phyloP scores from a whole-genome alignment of 306 rosid species.

The Quercus glauca region DNA sequence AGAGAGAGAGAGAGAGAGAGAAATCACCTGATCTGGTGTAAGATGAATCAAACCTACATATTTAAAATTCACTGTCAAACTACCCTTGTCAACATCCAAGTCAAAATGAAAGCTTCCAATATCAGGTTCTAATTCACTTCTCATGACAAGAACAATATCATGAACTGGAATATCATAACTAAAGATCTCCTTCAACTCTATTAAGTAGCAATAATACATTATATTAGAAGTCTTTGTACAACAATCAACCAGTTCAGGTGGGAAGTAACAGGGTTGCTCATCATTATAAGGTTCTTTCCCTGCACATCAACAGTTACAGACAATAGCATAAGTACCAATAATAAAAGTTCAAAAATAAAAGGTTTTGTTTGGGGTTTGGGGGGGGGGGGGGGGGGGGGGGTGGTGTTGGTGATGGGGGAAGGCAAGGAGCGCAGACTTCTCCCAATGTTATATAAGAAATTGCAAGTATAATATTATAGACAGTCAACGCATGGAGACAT shows the following conservation, averaged over 20 bases:
- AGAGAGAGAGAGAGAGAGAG: slow-evolving; percentile 1
- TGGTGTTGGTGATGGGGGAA: too few relatives aligned
- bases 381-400: too few relatives aligned
- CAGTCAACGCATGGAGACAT: slow-evolving; percentile 7
- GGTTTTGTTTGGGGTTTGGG: too few relatives aligned
- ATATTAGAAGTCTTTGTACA: slow-evolving; percentile 18
- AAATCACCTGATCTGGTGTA: slow-evolving; percentile 47
- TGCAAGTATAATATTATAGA: neutral
- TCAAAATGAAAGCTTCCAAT: slow-evolving; percentile 42
- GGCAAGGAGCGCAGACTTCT: neutral
- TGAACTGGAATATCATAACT: slow-evolving; percentile 38
- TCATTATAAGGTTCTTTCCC: slow-evolving; percentile 50
- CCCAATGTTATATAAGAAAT: neutral
- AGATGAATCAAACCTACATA: slow-evolving; percentile 51
- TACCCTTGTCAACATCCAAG: slow-evolving; percentile 49
- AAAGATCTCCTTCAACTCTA: slow-evolving; percentile 59
- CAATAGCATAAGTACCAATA: slow-evolving; percentile 8
- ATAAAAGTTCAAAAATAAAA: neutral
- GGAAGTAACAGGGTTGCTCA: slow-evolving; percentile 57
- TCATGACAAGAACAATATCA: slow-evolving; percentile 54
- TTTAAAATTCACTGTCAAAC: slow-evolving; percentile 38
- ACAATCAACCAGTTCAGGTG: slow-evolving; percentile 50
- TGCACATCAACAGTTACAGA: slow-evolving; percentile 22
- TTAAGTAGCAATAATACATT: slow-evolving; percentile 61
- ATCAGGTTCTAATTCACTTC: slow-evolving; percentile 53